phyloP scores from a whole-genome alignment of 441 rosid genomes.

The Hypseocharis bilobata region DNA sequence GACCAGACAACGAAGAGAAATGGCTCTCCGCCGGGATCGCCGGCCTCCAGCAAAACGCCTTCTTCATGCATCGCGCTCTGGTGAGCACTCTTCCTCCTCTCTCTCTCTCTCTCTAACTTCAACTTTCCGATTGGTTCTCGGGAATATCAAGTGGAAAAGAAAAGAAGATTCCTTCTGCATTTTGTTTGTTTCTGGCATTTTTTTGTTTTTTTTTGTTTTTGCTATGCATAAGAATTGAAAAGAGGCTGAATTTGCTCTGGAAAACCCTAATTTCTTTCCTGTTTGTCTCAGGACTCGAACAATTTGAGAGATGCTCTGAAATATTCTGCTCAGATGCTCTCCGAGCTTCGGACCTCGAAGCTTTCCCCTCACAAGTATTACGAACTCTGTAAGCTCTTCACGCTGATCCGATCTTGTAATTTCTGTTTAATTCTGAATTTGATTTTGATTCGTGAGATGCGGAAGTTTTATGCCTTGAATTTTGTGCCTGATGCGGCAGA shows the following conservation, averaged over 20 bases:
- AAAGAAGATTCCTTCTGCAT: not conserved
- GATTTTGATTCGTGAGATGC: not conserved
- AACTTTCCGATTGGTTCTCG: conserved; percentile 10
- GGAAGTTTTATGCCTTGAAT: conserved; percentile 3
- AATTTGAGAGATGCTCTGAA: conserved; percentile 90
- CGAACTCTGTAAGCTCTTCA: conserved; percentile 62
- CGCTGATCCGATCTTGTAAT: conserved; percentile 11
- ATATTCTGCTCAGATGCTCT: conserved; percentile 96
- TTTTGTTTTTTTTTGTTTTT: not conserved
- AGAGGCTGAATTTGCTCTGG: not conserved
- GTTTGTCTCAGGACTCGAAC: conserved; percentile 60
- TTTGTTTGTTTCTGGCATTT: not conserved
- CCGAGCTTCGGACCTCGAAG: conserved; percentile 93
- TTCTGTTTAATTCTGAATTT: conserved; percentile 3
- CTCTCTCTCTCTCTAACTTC: not conserved
- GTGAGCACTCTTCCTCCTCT: conserved; percentile 31
- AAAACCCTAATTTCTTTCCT: not conserved
- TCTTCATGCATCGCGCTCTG: conserved; percentile 96
- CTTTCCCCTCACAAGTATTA: conserved; percentile 94
- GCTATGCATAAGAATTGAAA: not conserved
- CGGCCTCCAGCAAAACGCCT: conserved; percentile 93
- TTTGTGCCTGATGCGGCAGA: conserved; percentile 33
- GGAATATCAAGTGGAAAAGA: not conserved
- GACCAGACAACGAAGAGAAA: conserved; percentile 81
- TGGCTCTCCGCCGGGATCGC: conserved; percentile 91